Percentiles rank a stretch among this genome's conserved stretches.
Evolutionary conservation across 768 basidiomycete genomes (phyloP).

Genomic region (Suillus weaverae): DNA sequence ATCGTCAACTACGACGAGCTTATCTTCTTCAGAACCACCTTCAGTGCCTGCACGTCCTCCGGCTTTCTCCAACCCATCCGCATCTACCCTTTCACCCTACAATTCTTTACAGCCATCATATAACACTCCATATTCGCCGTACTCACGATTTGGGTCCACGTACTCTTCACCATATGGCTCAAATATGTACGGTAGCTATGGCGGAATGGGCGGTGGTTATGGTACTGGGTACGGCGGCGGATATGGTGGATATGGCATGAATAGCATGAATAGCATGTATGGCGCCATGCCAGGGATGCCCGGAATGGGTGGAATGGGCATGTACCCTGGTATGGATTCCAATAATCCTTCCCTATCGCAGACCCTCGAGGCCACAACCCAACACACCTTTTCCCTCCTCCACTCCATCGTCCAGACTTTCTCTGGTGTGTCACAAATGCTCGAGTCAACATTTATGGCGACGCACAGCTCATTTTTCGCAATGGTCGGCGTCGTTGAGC

Average conservation of each 20-base stretch:
- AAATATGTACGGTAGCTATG: slow-evolving; percentile 40
- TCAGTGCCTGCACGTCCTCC: slow-evolving; percentile 66
- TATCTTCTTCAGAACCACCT: slow-evolving; percentile 36
- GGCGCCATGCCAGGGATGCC: slow-evolving; percentile 35
- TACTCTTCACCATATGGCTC: slow-evolving; percentile 36
- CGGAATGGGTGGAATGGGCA: slow-evolving; percentile 40
- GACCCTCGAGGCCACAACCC: slow-evolving; percentile 85
- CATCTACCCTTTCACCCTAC: slow-evolving; percentile 35
- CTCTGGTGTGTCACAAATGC: slow-evolving; percentile 92
- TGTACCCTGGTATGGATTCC: slow-evolving; percentile 45
- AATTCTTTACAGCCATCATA: slow-evolving; percentile 40
- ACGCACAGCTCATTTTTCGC: slow-evolving; percentile 95
- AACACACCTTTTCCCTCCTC: slow-evolving; percentile 89
- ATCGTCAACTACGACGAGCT: slow-evolving; percentile 19
- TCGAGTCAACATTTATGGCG: slow-evolving; percentile 97
- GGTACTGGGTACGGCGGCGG: slow-evolving; percentile 40
- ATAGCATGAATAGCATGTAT: slow-evolving; percentile 52
- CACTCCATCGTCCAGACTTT: slow-evolving; percentile 97
- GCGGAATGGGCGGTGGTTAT: slow-evolving; percentile 40
- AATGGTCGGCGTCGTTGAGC: slow-evolving; percentile 95
- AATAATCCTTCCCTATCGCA: slow-evolving; percentile 72
- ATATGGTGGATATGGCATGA: slow-evolving; percentile 49
- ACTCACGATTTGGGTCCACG: slow-evolving; percentile 35
- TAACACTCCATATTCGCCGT: slow-evolving; percentile 48
- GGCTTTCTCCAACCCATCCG: slow-evolving; percentile 42